A percentile compares a stretch with the other conserved stretches of the same genome.
These are phyloP conservation scores for Carex pumila DNA, from an alignment of 176 grass and related monocot species.

Conservation along the genomic window DNA sequence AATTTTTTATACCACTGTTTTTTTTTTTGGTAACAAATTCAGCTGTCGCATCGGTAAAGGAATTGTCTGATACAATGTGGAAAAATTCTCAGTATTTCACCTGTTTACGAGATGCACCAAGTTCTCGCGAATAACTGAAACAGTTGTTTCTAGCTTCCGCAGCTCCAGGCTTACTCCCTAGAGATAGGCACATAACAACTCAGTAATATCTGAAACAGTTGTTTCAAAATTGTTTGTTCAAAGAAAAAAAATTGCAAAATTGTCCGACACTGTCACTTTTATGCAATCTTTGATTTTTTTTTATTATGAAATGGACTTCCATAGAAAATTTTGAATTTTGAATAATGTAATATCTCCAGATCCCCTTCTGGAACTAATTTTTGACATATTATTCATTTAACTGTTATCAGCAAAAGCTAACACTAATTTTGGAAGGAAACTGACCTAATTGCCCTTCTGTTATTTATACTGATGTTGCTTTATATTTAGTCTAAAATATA, in stretches of 20 bases:
- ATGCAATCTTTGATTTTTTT: background rate
- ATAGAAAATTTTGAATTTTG: background rate
- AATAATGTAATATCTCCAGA: background rate
- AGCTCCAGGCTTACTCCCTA: conserved; percentile 80
- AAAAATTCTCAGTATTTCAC: conserved; percentile 18
- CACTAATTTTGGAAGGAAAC: background rate
- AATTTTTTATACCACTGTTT: background rate
- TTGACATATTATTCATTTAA: background rate
- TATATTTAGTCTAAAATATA: background rate
- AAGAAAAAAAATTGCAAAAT: background rate
- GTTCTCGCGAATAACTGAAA: conserved; percentile 50
- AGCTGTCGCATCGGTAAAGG: background rate
- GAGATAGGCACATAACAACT: conserved; percentile 1
- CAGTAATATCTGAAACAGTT: too few relatives aligned
- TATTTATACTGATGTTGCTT: background rate
- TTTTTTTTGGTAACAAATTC: background rate
- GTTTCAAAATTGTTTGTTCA: background rate
- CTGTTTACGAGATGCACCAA: conserved; percentile 49
- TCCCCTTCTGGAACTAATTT: too few relatives aligned
- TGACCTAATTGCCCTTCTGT: background rate
- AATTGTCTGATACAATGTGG: background rate
- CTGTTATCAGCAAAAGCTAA: background rate
- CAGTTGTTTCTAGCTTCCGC: conserved; percentile 55
- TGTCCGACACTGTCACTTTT: background rate
- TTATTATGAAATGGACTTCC: background rate